phyloP scores from a whole-genome alignment of 495 filamentous ascomycete species.

The Annulohypoxylon moriforme region DNA sequence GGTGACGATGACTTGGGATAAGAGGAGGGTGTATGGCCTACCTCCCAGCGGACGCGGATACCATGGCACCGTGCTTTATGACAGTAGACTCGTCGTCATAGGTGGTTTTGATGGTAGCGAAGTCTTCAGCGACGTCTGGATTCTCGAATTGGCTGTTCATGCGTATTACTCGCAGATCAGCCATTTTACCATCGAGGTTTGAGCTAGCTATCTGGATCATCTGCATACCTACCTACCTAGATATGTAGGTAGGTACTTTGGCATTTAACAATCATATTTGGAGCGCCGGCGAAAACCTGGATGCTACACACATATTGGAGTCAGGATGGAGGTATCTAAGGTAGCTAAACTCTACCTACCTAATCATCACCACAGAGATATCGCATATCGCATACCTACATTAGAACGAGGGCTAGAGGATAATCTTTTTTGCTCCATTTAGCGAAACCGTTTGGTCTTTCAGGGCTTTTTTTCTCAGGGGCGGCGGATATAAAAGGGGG shows the following conservation, averaged over 20 bases:
- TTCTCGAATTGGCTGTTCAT: slow-evolving; percentile 72
- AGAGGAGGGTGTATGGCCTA: slow-evolving; percentile 69
- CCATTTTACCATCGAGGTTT: slow-evolving; percentile 74
- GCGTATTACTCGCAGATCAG: slow-evolving; percentile 76
- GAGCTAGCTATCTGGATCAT: slow-evolving; percentile 8
- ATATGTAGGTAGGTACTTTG: too few species aligned
- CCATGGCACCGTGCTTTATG: slow-evolving; percentile 71
- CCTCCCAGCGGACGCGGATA: slow-evolving; percentile 71
- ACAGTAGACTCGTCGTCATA: slow-evolving; percentile 68
- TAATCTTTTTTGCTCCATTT: slow-evolving; percentile 7
- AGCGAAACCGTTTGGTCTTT: slow-evolving; percentile 16
- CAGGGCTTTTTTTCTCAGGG: slow-evolving; percentile 3
- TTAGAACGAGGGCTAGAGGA: slow-evolving; percentile 25
- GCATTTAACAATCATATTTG: background rate
- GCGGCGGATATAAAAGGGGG: slow-evolving; percentile 26
- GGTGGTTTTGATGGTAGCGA: slow-evolving; percentile 73
- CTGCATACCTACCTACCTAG: background rate
- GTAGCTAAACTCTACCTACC: background rate
- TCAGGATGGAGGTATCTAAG: background rate
- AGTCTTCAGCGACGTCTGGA: slow-evolving; percentile 72
- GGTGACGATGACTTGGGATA: slow-evolving; percentile 76
- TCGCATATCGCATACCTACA: background rate
- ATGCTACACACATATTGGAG: background rate
- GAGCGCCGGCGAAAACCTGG: background rate
- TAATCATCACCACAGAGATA: background rate